A percentile compares a stretch with the other conserved stretches of the same genome.
Evolutionary conservation across 306 rosid genomes (phyloP).

Genomic region (Hippophae rhamnoides): DNA sequence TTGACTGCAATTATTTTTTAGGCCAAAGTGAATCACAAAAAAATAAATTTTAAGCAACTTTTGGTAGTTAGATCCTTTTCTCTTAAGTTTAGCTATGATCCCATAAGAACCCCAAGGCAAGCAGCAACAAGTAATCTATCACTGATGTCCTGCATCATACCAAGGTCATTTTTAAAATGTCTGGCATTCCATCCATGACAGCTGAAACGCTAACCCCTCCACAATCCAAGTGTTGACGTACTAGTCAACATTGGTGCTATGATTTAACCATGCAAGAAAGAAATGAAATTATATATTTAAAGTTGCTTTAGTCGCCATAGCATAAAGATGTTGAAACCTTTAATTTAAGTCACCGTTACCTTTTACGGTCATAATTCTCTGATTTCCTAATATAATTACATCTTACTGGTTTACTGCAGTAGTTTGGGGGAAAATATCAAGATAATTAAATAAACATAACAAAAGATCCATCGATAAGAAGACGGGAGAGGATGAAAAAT

Average conservation of each 20-base stretch:
- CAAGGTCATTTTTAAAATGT: background rate
- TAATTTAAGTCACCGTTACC: background rate
- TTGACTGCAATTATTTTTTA: no score
- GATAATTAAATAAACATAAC: background rate
- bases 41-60: background rate
- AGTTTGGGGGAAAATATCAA: background rate
- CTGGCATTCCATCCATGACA: background rate
- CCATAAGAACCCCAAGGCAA: background rate
- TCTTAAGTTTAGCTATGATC: background rate
- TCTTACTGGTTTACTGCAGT: background rate
- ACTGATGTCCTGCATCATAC: background rate
- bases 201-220: background rate
- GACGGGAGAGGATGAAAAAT: background rate
- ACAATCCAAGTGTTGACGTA: background rate
- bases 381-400: constrained; percentile 3
- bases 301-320: background rate
- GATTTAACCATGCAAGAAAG: background rate
- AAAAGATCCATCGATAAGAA: background rate
- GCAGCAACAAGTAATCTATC: background rate
- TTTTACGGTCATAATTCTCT: background rate
- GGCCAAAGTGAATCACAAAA: background rate
- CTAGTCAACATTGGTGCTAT: background rate
- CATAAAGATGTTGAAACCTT: background rate
- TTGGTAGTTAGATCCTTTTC: background rate
- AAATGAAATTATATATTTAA: no score